Base-by-base conservation (phyloP, 129 eudicot species). In the Chrysanthemum seticuspe region DNA sequence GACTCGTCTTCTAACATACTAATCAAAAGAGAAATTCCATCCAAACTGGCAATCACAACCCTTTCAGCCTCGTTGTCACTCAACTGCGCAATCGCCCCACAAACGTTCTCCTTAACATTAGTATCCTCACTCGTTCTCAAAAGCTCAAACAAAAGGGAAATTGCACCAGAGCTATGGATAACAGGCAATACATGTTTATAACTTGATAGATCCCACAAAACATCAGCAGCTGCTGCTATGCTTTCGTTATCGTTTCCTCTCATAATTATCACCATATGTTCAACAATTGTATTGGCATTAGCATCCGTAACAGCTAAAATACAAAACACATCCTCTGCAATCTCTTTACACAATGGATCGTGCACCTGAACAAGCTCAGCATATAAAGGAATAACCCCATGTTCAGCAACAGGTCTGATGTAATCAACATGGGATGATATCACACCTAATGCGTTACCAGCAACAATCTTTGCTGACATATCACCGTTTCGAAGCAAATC, bases 271-370 rank as follows among this genome's bases (percentile, higher is more conserved):
- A 86, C 84, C 77, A 88, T 73, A 62, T 88, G 84, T 49, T 86
- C 89, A 10, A 71, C 77, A 63, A 88, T 86, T 51, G 57, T 40
- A 5, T 67, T 31, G 0, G 84, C 85, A 65, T 81, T 81, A 27
- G 65, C 68, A 82, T 88, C 85, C 0, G 65, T 56, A 68, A 86
- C 72, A 18, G 89, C 89, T 62, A 83, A 69, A 63, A 83, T 76
- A 71, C 89, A 88, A 29, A 88, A 86, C 3, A 88, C 89, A 66
- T 88, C 96, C 83, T 86, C 91, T 1, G 96, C 91, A 45, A 88
- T 80, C 79, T 86, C 96, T 76, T 76, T 86, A 34, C 85, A 85
- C 81, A 80, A 74, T 15, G 79, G 78, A 15, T 75, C 87, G 0
- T 70, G 67, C 54, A 76, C 84, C 51, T 78, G 69, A 70, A 88